Conservation (phyloP, 352 stramenopile species). For the Phytophthora quininea region DNA sequence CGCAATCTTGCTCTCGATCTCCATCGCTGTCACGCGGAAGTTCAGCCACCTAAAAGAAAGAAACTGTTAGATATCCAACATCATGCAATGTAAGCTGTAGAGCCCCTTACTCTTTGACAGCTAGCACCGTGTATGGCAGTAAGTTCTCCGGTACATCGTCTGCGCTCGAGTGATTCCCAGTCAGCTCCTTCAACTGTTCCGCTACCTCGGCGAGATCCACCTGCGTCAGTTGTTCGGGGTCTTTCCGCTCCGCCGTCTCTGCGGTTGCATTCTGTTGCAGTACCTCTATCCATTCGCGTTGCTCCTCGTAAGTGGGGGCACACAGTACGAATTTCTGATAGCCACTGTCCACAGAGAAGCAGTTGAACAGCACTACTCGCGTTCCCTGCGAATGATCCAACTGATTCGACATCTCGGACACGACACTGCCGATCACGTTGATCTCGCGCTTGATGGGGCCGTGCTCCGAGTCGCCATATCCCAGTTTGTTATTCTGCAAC, state of each 20-base stretch:
- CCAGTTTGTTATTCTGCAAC: conserved; percentile 88
- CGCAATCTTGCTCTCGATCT: conserved; percentile 87
- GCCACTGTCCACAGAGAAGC: conserved; percentile 84
- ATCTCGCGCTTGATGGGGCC: conserved; percentile 89
- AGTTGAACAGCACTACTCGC: conserved; percentile 87
- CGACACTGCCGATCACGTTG: conserved; percentile 81
- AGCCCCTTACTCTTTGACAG: conserved; percentile 87
- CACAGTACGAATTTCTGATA: conserved; percentile 86
- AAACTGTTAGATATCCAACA: background rate
- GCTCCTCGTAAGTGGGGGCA: conserved; percentile 86
- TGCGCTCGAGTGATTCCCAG: conserved; percentile 72
- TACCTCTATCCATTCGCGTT: conserved; percentile 89
- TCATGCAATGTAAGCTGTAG: background rate
- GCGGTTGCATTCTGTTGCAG: conserved; percentile 84
- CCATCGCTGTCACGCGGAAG: conserved; percentile 84
- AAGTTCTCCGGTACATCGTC: conserved; percentile 73
- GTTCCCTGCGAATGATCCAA: conserved; percentile 88
- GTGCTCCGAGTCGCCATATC: conserved; percentile 80
- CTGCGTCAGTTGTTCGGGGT: conserved; percentile 74
- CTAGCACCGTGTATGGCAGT: conserved; percentile 80
- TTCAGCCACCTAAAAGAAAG: conserved; percentile 75
- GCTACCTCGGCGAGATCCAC: conserved; percentile 77
- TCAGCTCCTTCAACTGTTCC: conserved; percentile 79
- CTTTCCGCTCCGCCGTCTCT: conserved; percentile 79
- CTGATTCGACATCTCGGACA: conserved; percentile 87